Conservation (phyloP, 2,329 filamentous ascomycete species). For the Epichloe sp. region DNA sequence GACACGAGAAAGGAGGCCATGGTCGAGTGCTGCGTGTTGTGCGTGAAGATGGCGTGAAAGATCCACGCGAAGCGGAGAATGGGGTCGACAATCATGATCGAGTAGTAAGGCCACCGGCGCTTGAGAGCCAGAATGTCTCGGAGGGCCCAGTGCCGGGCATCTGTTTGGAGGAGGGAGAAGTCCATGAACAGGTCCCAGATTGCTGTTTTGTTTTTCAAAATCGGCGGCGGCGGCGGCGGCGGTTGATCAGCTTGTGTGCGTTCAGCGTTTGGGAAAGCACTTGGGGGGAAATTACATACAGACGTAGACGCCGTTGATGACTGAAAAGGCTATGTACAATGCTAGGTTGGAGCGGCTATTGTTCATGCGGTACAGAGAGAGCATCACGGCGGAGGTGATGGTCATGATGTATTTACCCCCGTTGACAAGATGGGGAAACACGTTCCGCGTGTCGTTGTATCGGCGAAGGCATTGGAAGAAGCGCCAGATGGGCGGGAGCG, state of each 20-base stretch:
- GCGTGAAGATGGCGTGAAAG: slow-evolving; percentile 74
- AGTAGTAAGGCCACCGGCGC: slow-evolving; percentile 70
- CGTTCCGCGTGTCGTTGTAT: slow-evolving; percentile 73
- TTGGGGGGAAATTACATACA: slow-evolving; percentile 29
- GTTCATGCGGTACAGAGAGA: slow-evolving; percentile 75
- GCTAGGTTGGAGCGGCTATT: slow-evolving; percentile 43
- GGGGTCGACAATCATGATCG: slow-evolving; percentile 70
- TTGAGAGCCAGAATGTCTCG: slow-evolving; percentile 73
- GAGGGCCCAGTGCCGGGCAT: slow-evolving; percentile 53
- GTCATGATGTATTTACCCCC: slow-evolving; percentile 82
- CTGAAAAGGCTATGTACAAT: slow-evolving; percentile 67
- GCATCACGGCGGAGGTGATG: slow-evolving; percentile 61
- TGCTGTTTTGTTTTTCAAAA: slow-evolving; percentile 26
- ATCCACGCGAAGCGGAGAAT: slow-evolving; percentile 89
- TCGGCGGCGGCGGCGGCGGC: neutral
- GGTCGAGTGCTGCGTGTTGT: slow-evolving; percentile 71
- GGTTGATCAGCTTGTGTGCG: neutral
- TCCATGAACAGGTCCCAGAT: slow-evolving; percentile 97
- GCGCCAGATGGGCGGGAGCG: slow-evolving; percentile 80
- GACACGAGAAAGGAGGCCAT: slow-evolving; percentile 67
- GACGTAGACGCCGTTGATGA: slow-evolving; percentile 72
- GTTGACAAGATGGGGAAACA: slow-evolving; percentile 88
- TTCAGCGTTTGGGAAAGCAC: no score
- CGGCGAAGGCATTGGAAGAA: slow-evolving; percentile 81
- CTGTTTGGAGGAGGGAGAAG: slow-evolving; percentile 76